Evolutionary conservation across 768 basidiomycete species (phyloP).

Genomic region (Termitomyces sp.): DNA sequence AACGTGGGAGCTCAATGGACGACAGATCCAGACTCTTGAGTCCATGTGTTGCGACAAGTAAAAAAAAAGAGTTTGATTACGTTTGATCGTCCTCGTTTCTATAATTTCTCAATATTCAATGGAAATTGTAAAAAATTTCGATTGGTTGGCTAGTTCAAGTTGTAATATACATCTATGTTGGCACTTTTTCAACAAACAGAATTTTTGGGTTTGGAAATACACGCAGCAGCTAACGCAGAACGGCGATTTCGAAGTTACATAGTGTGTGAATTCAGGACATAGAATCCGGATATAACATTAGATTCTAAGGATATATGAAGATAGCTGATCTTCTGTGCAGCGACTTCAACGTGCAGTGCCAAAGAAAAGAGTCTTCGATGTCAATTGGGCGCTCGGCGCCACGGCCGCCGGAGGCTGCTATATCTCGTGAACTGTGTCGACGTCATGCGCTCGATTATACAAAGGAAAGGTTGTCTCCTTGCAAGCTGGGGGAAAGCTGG

Average conservation of each 20-base stretch:
- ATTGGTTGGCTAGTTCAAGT: not conserved
- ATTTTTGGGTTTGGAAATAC: not conserved
- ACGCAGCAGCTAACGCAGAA: not conserved
- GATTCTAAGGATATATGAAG: not conserved
- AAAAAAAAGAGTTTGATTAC: not conserved
- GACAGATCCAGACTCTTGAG: not conserved
- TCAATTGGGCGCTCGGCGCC: not conserved
- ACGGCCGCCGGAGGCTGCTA: not conserved
- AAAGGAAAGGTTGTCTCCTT: not conserved
- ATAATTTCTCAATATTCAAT: no score
- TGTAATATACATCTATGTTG: not conserved
- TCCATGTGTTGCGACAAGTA: not conserved
- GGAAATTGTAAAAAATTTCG: not conserved
- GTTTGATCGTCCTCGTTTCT: not conserved
- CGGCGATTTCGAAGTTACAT: not conserved
- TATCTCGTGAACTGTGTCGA: not conserved
- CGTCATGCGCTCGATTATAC: not conserved
- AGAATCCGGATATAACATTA: not conserved
- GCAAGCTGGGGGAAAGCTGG: not conserved
- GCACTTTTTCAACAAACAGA: not conserved
- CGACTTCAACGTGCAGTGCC: no score
- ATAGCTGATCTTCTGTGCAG: not conserved
- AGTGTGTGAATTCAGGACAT: not conserved
- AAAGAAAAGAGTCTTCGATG: not conserved
- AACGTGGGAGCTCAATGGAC: not conserved